These are phyloP conservation scores for Paradendryphiella salina DNA, from an alignment of 2,329 filamentous ascomycete species.

Conservation along the genomic window DNA sequence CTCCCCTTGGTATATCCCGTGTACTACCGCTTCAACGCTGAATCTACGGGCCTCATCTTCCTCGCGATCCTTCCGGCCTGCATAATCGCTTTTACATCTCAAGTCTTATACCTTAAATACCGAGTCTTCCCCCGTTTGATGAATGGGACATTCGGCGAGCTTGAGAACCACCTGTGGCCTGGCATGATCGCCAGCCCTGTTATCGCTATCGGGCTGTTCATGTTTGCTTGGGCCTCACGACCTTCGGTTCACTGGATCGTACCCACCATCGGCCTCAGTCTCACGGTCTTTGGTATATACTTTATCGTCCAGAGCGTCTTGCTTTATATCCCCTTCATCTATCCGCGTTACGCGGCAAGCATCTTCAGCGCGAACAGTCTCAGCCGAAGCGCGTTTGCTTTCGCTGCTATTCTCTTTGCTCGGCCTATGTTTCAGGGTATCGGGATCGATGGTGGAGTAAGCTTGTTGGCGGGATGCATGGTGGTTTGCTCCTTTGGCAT, in stretches of 20 bases:
- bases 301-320: conserved; percentile 54
- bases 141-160: conserved; percentile 70
- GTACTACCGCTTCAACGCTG: conserved; percentile 73
- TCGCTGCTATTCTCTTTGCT: conserved; percentile 62
- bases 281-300: conserved; percentile 51
- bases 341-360: conserved; percentile 51
- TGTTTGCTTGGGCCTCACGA: conserved; percentile 67
- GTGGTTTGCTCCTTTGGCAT: conserved; percentile 56
- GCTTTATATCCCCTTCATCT: conserved; percentile 67
- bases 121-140: conserved; percentile 62
- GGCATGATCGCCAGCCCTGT: conserved; percentile 59
- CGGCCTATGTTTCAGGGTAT: conserved; percentile 62
- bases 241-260: conserved; percentile 60
- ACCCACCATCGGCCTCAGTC: conserved; percentile 56
- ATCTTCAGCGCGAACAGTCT: conserved; percentile 67
- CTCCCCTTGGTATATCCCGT: conserved; percentile 67
- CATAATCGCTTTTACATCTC: conserved; percentile 64
- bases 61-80: conserved; percentile 77
- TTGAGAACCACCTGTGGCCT: conserved; percentile 71
- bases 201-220: conserved; percentile 66
- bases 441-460: conserved; percentile 61
- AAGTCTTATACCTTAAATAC: conserved; percentile 77
- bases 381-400: conserved; percentile 59
- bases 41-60: conserved; percentile 79
- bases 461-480: conserved; percentile 57